Conservation (phyloP, 148 eudicot genomes). For the Vaccinium darrowii region DNA sequence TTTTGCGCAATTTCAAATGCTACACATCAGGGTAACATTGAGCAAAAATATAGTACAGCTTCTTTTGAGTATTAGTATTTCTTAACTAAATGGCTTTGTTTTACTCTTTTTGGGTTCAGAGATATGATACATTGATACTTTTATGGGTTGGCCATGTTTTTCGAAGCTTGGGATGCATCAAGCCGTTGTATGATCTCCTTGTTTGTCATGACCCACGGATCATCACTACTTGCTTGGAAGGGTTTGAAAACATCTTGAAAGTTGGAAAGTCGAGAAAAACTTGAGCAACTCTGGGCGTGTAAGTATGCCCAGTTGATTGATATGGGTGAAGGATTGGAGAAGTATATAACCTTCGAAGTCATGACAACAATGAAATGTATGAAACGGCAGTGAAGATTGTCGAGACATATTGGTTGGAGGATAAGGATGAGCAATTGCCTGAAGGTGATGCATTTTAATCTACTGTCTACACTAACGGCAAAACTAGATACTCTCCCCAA, state of each 20-base stretch:
- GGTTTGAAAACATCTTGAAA: slow-evolving; percentile 82
- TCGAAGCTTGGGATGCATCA: slow-evolving; percentile 61
- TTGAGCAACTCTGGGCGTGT: slow-evolving; percentile 52
- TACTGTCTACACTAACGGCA: slow-evolving; percentile 35
- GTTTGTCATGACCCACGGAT: slow-evolving; percentile 82
- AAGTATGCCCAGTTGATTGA: slow-evolving; percentile 62
- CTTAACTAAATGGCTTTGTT: neutral
- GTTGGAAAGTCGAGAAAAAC: slow-evolving; percentile 71
- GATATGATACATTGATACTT: neutral
- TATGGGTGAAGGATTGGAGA: slow-evolving; percentile 83
- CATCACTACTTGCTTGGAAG: slow-evolving; percentile 82
- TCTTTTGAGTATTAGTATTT: neutral
- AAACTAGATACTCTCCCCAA: too few relatives aligned
- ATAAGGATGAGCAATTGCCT: slow-evolving; percentile 69
- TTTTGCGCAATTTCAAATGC: slow-evolving; percentile 86
- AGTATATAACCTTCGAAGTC: slow-evolving; percentile 75
- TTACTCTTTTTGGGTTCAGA: neutral
- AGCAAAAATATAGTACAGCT: slow-evolving; percentile 73
- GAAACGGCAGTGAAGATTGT: slow-evolving; percentile 80
- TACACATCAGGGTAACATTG: slow-evolving; percentile 86
- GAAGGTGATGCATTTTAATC: slow-evolving; percentile 55
- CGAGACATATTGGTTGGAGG: slow-evolving; percentile 84
- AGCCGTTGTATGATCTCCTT: slow-evolving; percentile 85
- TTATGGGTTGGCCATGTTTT: slow-evolving; percentile 39
- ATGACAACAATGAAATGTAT: slow-evolving; percentile 85